A percentile compares a stretch with the other conserved stretches of the same genome.
Conservation (phyloP, 176 grass and related monocot genomes). For the Tuctoria greenei region DNA sequence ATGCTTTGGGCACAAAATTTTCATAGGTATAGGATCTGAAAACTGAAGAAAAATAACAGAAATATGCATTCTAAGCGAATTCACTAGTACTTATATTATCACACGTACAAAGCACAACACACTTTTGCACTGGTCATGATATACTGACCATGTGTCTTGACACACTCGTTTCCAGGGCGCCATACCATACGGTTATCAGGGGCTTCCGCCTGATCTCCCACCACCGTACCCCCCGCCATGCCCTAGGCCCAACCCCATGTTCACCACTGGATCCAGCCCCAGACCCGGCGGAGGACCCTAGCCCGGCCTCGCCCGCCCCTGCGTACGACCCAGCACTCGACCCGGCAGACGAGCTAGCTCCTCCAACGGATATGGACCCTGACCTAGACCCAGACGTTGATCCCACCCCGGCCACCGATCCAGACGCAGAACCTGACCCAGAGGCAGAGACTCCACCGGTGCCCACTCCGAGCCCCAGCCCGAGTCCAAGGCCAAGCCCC, state of each 20-base stretch:
- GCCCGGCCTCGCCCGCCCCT: conserved; percentile 19
- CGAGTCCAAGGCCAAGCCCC: conserved; percentile 38
- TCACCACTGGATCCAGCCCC: conserved; percentile 22
- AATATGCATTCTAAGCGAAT: too few species aligned
- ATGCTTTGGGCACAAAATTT: too few species aligned
- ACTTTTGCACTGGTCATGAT: not conserved
- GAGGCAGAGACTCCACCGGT: conserved; percentile 41
- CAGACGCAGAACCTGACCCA: conserved; percentile 13
- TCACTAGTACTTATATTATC: too few species aligned
- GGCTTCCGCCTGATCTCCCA: conserved; percentile 8
- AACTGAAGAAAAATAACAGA: too few species aligned
- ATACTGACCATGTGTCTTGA: not conserved
- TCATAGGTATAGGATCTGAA: too few species aligned
- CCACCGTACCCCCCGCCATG: conserved; percentile 31
- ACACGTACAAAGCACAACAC: too few species aligned
- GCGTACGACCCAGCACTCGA: conserved; percentile 40
- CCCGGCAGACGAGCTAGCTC: conserved; percentile 45
- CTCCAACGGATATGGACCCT: conserved; percentile 27
- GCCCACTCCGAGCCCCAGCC: conserved; percentile 10
- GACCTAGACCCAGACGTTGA: conserved; percentile 38
- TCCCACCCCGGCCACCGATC: conserved; percentile 27
- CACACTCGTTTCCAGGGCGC: too few species aligned
- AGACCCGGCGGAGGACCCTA: conserved; percentile 51
- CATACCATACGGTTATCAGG: not conserved
- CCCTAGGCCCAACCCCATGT: conserved; percentile 23